Conservation (phyloP, 441 rosid species). For the Bocquillonia castaneifolia region DNA sequence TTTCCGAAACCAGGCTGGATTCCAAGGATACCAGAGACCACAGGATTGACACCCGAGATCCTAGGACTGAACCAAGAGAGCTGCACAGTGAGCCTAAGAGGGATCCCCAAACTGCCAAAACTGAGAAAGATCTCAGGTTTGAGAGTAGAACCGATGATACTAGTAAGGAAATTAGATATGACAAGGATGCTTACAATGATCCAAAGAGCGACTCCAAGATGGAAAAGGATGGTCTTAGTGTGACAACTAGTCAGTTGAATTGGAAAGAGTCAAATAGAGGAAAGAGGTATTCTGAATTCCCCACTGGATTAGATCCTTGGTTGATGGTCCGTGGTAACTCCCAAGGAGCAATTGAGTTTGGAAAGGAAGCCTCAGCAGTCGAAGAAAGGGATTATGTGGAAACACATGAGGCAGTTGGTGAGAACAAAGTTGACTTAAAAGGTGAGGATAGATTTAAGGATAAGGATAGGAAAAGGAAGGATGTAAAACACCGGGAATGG, state of each 20-base stretch:
- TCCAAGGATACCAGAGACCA: constrained; percentile 51
- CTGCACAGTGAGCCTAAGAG: constrained; percentile 53
- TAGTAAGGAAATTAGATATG: constrained; percentile 49
- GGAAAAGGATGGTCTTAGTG: constrained; percentile 63
- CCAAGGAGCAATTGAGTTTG: constrained; percentile 52
- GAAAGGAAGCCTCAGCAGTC: constrained; percentile 52
- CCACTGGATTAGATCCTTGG: constrained; percentile 63
- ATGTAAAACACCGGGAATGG: constrained; percentile 77
- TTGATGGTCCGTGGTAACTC: constrained; percentile 45
- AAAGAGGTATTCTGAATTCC: constrained; percentile 65
- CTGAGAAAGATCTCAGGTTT: constrained; percentile 62
- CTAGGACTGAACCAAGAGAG: constrained; percentile 55
- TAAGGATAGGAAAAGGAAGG: constrained; percentile 88
- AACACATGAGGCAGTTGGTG: constrained; percentile 73
- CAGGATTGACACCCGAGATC: constrained; percentile 57
- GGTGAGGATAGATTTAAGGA: constrained; percentile 83
- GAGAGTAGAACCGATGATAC: constrained; percentile 62
- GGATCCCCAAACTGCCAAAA: constrained; percentile 59
- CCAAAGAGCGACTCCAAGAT: constrained; percentile 54
- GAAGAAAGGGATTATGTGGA: constrained; percentile 64
- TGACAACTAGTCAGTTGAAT: constrained; percentile 44
- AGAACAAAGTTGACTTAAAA: constrained; percentile 74
- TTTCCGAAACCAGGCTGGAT: constrained; percentile 53
- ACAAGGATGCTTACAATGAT: constrained; percentile 50
- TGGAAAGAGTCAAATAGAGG: constrained; percentile 90